Conservation (phyloP, 164 flowering plant genomes). For the Vitis riparia region DNA sequence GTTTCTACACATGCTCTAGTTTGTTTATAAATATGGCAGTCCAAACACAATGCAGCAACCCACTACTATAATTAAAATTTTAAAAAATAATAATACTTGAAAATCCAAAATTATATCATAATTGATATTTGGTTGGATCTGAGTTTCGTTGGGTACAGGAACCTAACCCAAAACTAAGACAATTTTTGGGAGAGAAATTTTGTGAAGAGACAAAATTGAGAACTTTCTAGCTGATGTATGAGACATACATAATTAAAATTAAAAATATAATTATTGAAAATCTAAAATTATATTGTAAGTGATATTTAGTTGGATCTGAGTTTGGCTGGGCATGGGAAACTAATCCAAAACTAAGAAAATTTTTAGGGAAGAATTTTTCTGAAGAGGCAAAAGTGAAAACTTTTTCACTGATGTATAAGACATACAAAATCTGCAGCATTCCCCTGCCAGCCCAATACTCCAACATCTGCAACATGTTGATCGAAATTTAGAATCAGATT, state of each 20-base stretch:
- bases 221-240: too few species aligned
- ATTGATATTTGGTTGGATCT: too few species aligned
- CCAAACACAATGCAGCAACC: background rate
- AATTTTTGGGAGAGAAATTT: too few species aligned
- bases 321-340: too few species aligned
- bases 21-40: background rate
- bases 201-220: too few species aligned
- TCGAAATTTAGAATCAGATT: slow-evolving; percentile 7
- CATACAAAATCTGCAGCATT: slow-evolving; percentile 98
- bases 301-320: background rate
- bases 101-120: too few species aligned
- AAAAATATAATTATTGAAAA: too few species aligned
- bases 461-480: slow-evolving; percentile 61
- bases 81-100: too few species aligned
- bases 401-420: slow-evolving; percentile 8
- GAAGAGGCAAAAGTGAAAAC: background rate
- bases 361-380: background rate
- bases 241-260: too few species aligned
- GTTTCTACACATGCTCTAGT: background rate
- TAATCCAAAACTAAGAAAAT: background rate
- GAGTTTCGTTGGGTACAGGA: too few species aligned
- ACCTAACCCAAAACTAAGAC: too few species aligned
- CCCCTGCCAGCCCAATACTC: slow-evolving; percentile 97
- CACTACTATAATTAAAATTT: background rate
- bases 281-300: too few species aligned